Percentiles rank a stretch among this genome's conserved stretches.
Evolutionary conservation across 169 alveolate genomes (phyloP).

Genomic region (Cryptosporidium viatorum): DNA sequence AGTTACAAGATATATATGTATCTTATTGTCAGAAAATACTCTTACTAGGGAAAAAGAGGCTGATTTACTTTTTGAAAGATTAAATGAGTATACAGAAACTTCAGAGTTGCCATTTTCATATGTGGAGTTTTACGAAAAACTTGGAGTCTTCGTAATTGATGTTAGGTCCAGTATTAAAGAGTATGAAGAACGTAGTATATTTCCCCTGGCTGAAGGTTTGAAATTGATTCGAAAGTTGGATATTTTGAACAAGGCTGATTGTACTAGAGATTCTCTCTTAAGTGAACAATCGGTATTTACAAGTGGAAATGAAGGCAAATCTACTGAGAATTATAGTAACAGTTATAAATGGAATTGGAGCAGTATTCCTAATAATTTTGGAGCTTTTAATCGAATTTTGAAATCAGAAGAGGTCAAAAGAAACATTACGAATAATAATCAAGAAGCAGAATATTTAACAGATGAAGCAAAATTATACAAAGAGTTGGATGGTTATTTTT

Average conservation of each 20-base stretch:
- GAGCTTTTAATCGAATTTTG: not conserved
- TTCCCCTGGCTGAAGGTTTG: constrained; percentile 33
- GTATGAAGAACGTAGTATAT: constrained; percentile 7
- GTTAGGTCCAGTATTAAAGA: constrained; percentile 7
- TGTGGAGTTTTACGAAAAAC: constrained; percentile 71
- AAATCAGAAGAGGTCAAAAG: not conserved
- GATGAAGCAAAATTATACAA: constrained; percentile 39
- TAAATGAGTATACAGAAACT: constrained; percentile 23
- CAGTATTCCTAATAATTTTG: not conserved
- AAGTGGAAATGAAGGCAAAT: not conserved
- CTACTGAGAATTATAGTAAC: not conserved
- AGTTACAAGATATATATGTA: constrained; percentile 54
- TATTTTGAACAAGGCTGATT: constrained; percentile 64
- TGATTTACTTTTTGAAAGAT: constrained; percentile 27
- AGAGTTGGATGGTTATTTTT: constrained; percentile 57
- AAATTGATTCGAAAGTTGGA: constrained; percentile 18
- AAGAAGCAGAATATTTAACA: not conserved
- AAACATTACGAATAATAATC: not conserved
- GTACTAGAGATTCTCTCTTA: constrained; percentile 56
- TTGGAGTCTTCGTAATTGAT: constrained; percentile 46
- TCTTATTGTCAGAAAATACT: constrained; percentile 37
- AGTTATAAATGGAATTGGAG: not conserved
- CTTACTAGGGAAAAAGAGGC: constrained; percentile 53
- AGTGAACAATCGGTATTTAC: constrained; percentile 58
- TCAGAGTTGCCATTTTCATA: constrained; percentile 51